A percentile compares a stretch with the other conserved stretches of the same genome.
These are phyloP conservation scores for Scytalidium sp. DNA, from an alignment of 2,329 filamentous ascomycete genomes.

Conservation along the genomic window DNA sequence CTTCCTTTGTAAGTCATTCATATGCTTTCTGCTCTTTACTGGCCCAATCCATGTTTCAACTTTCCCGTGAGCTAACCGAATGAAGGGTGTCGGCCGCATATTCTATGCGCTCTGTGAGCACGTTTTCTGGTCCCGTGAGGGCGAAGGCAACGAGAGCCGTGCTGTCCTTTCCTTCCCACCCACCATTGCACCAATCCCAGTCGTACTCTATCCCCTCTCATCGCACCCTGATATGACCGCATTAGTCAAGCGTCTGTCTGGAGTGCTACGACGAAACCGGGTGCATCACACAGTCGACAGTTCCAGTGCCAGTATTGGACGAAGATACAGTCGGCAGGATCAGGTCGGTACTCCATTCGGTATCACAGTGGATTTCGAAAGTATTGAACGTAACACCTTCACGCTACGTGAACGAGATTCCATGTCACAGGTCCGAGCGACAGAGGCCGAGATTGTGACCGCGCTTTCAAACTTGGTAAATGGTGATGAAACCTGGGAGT, in stretches of 20 bases:
- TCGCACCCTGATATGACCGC: constrained; percentile 77
- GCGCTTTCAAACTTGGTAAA: constrained; percentile 56
- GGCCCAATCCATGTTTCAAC: not conserved
- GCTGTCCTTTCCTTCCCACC: constrained; percentile 77
- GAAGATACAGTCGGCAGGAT: constrained; percentile 92
- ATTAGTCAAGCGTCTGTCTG: constrained; percentile 68
- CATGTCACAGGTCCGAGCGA: constrained; percentile 84
- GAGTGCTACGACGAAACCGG: constrained; percentile 71
- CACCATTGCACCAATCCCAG: constrained; percentile 87
- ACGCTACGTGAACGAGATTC: constrained; percentile 89
- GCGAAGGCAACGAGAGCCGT: constrained; percentile 74
- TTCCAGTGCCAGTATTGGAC: constrained; percentile 88
- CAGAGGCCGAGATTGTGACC: constrained; percentile 73
- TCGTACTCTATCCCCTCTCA: constrained; percentile 86
- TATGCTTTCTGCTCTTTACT: not conserved
- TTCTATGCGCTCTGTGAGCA: constrained; percentile 93
- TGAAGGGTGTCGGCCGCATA: constrained; percentile 80
- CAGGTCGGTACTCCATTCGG: constrained; percentile 93
- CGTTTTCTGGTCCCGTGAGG: constrained; percentile 82
- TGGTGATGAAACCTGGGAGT: constrained; percentile 56
- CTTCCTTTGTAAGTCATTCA: constrained; percentile 68
- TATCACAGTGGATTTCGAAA: constrained; percentile 95
- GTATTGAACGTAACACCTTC: constrained; percentile 78
- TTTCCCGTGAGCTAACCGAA: not conserved
- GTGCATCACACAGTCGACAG: constrained; percentile 87